A percentile compares a stretch with the other conserved stretches of the same genome.
Evolutionary conservation across 129 eudicot species (phyloP).

Genomic region (Pittosporum tobira): DNA sequence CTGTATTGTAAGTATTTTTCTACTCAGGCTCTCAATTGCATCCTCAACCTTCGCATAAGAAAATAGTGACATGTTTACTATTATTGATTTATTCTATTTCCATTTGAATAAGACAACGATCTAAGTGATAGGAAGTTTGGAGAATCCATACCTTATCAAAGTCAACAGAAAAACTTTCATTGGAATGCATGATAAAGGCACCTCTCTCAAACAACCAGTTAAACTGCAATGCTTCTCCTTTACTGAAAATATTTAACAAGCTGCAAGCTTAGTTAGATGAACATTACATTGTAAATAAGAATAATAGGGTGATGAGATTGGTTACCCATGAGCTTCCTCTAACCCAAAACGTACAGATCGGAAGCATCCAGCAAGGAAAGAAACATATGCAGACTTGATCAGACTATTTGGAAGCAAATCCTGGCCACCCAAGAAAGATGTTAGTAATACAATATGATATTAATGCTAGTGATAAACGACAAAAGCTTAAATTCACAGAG

Average conservation of each 20-base stretch:
- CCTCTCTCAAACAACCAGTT: constrained; percentile 81
- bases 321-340: constrained; percentile 98
- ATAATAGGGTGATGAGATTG: constrained; percentile 14
- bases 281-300: background rate
- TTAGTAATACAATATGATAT: background rate
- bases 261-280: background rate
- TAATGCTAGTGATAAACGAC: background rate
- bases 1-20: constrained; percentile 79
- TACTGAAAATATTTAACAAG: constrained; percentile 31
- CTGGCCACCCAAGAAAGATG: constrained; percentile 32
- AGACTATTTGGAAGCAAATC: constrained; percentile 59
- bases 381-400: constrained; percentile 78
- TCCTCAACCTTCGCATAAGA: constrained; percentile 51
- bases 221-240: constrained; percentile 95
- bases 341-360: constrained; percentile 94
- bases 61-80: background rate
- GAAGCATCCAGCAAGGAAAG: constrained; percentile 95
- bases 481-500: background rate
- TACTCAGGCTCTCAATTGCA: constrained; percentile 76
- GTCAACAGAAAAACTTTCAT: constrained; percentile 69
- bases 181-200: constrained; percentile 59
- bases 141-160: constrained; percentile 53
- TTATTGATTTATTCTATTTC: no score
- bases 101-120: background rate
- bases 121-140: background rate